Evolutionary conservation across 257 asterid species (phyloP).

Genomic region (Paraleonurus japonicus): DNA sequence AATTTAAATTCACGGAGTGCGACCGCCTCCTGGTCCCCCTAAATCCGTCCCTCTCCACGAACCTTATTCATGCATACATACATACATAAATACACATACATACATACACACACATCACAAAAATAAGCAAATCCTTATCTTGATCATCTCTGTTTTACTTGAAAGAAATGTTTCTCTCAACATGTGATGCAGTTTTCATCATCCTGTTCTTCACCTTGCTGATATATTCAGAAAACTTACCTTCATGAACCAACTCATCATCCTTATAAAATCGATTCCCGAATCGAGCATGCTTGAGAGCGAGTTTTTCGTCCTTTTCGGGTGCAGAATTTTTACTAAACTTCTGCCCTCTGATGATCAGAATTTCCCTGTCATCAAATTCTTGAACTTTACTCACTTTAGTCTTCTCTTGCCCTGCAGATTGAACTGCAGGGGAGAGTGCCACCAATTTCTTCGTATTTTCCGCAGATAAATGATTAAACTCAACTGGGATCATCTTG

Average conservation of each 20-base stretch:
- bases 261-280: slow-evolving; percentile 12
- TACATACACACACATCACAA: neutral
- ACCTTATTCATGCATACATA: neutral
- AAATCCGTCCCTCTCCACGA: too few relatives aligned
- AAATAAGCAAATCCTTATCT: neutral
- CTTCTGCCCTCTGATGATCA: slow-evolving; percentile 23
- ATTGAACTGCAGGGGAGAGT: neutral
- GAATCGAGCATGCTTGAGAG: neutral
- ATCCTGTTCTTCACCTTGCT: slow-evolving; percentile 33
- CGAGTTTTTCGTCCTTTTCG: neutral
- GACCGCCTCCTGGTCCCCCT: too few relatives aligned
- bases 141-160: neutral
- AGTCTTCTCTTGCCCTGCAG: neutral
- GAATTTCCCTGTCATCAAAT: slow-evolving; percentile 21
- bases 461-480: neutral
- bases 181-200: slow-evolving; percentile 31
- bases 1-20: too few relatives aligned
- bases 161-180: neutral
- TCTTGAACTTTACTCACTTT: neutral
- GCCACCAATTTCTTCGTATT: neutral
- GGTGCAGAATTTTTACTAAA: neutral
- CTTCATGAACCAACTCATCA: slow-evolving; percentile 26
- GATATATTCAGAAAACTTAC: slow-evolving; percentile 35
- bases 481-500: slow-evolving; percentile 27
- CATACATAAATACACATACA: neutral